Base-by-base conservation (phyloP, 2,329 filamentous ascomycete species). In the Pseudocercospora musae region DNA sequence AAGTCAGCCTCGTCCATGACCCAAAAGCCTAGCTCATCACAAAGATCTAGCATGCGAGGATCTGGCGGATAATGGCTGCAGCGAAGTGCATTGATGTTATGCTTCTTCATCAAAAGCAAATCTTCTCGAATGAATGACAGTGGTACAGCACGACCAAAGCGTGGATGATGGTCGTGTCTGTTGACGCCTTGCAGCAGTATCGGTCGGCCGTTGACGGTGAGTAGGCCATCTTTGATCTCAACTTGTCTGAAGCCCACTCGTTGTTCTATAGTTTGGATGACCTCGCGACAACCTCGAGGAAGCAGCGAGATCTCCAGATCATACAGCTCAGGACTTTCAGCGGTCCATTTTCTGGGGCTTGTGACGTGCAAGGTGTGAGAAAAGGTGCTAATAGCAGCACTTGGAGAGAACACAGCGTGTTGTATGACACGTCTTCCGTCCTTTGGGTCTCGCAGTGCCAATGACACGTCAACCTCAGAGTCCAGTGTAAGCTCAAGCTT, bases 11-110 rank as follows among this genome's bases (percentile, higher is more conserved):
- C 80, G 60, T 81, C 84, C 48, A 89, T 81, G 11, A 89, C 81
- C 82, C 85, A 89, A 15, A 89, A 76, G 0, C 86, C 86, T n/a
- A 88, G 78, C 71, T 88, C 84, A 66, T 88, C 85, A 10, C 84
- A 84, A 1, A 88, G 74, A 52, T 85, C 83, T 21, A 85, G 83
- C 1, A 89, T 71, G 2, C 78, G 77, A 0, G 84, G 83, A 62
- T 88, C 81, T 8, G 84, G 85, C 0, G 87, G 85, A 62, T 90
- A 87, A 69, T 91, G 88, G 1, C 84, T 87, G 60, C 84, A 87
- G 0, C 88, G 85, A 3, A 90, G 78, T 0, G 88, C 85, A 65
- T 90, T 90, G 77, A 90, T 82, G 67, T 90, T 90, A 77, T 89
- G 82, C 7, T 76, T 78, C 73, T 90, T 90, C 87, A 90, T 90